Evolutionary conservation across 2,329 filamentous ascomycete genomes (phyloP), one percentile per base, ranked within the genome.

Genomic region (Fusarium buharicum): DNA sequence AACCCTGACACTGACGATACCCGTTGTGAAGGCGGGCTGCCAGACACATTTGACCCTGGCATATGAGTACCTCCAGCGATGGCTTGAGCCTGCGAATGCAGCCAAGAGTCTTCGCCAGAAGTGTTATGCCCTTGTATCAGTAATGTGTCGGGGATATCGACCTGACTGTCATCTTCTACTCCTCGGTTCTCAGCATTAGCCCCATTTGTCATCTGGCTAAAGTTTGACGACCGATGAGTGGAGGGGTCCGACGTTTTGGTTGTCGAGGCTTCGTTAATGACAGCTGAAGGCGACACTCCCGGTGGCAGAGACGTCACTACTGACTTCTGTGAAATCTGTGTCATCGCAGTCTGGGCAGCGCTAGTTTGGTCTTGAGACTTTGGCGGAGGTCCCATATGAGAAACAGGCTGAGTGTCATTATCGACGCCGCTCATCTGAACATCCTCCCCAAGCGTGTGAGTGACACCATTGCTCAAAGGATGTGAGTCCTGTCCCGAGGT

Each of bases 181-280:
- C 57, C 61, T 36, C 67, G 70, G 69, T 78, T 83, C 50, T 80
- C 84, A 11, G 71, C 75, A 52, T 86, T 83, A 24, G 78, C 76
- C 17, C 90, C 90, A 59, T 93, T 92, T 3, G 89, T 91, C 55
- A 84, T 83, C 72, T 93, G 90, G 0, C 89, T 89, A 73, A 84
- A 84, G 63, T 85, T 83, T 3, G 85, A 87, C 1, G 86, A 88
- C 12, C 87, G 88, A 48, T 81, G 79, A 14, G 80, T 79, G 4
- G 90, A 92, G 6, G 86, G 85, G 59, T 90, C 87, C 1, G 91
- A 92, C 3, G 91, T 93, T 77, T 96, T 95, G n/a, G 93, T 97
- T 1, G 93, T 96, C 3, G 93, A 96, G 2, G 93, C 94, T 70
- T 96, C 93, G 69, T 98, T 97, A 49, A 88, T 79, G 55, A 84